phyloP scores from a whole-genome alignment of 2,329 filamentous ascomycete species.

The Pseudogymnoascus sp. region DNA sequence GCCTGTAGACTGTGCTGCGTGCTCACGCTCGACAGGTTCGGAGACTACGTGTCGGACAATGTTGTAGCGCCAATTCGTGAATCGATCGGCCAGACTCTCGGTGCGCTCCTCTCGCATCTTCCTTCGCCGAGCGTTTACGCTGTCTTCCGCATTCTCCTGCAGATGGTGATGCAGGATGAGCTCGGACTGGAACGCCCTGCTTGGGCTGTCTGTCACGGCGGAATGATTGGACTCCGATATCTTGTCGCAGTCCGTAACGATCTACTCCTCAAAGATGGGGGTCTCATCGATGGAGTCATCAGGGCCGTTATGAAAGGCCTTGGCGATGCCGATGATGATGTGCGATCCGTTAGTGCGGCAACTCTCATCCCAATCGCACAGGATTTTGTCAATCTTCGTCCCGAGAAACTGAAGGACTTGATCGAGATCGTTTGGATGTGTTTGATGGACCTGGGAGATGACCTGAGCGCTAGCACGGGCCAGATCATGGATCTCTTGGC shows the following conservation, averaged over 20 bases:
- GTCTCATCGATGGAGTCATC: conserved; percentile 88
- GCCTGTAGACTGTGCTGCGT: conserved; percentile 93
- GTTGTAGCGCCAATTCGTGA: conserved; percentile 94
- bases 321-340: conserved; percentile 86
- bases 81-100: conserved; percentile 88
- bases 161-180: conserved; percentile 87
- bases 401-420: conserved; percentile 67
- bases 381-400: conserved; percentile 83
- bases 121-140: conserved; percentile 70
- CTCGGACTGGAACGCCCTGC: conserved; percentile 64
- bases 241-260: conserved; percentile 93
- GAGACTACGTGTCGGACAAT: conserved; percentile 95
- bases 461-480: conserved; percentile 92
- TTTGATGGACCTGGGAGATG: conserved; percentile 90
- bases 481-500: conserved; percentile 98
- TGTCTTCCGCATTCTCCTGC: conserved; percentile 76
- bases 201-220: conserved; percentile 95
- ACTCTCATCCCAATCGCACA: conserved; percentile 93
- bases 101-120: conserved; percentile 79
- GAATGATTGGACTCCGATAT: conserved; percentile 94
- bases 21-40: conserved; percentile 94
- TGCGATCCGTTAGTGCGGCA: conserved; percentile 93
- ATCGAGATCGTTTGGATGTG: conserved; percentile 98
- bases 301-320: conserved; percentile 91
- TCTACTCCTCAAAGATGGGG: conserved; percentile 71